Conservation (phyloP, 2,329 filamentous ascomycete genomes). For the Podosphaera leucotricha region DNA sequence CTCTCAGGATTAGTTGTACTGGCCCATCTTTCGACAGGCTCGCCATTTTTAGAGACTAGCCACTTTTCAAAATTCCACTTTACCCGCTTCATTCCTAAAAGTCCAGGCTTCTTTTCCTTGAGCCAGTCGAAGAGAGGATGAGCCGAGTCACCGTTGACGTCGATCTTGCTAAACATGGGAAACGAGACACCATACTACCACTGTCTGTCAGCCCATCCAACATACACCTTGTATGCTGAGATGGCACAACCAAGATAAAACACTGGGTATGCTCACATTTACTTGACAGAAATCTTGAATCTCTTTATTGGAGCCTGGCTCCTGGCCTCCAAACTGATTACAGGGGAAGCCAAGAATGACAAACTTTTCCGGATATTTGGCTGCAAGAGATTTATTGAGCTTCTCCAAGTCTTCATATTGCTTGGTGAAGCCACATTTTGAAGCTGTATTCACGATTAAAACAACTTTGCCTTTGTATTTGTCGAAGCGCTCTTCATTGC, state of each 20-base stretch:
- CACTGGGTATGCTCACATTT: slow-evolving; percentile 52
- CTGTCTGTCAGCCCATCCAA: neutral
- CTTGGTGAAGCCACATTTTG: slow-evolving; percentile 95
- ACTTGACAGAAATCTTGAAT: slow-evolving; percentile 71
- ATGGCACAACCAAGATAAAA: no score
- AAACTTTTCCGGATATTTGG: slow-evolving; percentile 29
- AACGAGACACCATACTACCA: slow-evolving; percentile 9
- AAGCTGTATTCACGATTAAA: slow-evolving; percentile 90
- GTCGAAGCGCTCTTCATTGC: slow-evolving; percentile 42
- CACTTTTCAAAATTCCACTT: slow-evolving; percentile 99
- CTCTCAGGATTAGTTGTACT: slow-evolving; percentile 68
- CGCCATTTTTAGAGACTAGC: slow-evolving; percentile 62
- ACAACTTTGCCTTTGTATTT: slow-evolving; percentile 78
- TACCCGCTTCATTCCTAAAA: slow-evolving; percentile 70
- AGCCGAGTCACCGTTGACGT: slow-evolving; percentile 74
- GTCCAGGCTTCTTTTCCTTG: slow-evolving; percentile 49
- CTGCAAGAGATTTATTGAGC: slow-evolving; percentile 58
- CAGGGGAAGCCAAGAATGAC: slow-evolving; percentile 86
- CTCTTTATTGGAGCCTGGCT: slow-evolving; percentile 51
- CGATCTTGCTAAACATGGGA: slow-evolving; percentile 48
- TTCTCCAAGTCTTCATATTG: slow-evolving; percentile 82
- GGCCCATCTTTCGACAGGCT: slow-evolving; percentile 69
- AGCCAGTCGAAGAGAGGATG: slow-evolving; percentile 61
- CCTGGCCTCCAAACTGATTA: slow-evolving; percentile 36
- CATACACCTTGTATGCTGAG: neutral